phyloP scores from a whole-genome alignment of 495 filamentous ascomycete genomes.

The Bryoglossum gracile region DNA sequence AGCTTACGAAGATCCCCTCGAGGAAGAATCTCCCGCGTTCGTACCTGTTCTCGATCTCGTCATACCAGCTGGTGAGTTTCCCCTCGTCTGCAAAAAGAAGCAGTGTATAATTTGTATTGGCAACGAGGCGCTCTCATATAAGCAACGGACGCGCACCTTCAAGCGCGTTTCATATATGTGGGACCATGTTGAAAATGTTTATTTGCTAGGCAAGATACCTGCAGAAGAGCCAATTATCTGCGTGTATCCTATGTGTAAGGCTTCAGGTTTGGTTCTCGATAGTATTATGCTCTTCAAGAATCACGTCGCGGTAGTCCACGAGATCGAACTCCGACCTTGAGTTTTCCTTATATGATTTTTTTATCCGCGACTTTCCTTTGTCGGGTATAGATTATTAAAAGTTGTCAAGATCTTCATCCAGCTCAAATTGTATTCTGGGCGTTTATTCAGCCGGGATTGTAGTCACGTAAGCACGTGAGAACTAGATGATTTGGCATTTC shows the following conservation, averaged over 20 bases:
- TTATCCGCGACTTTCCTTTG: too few relatives aligned
- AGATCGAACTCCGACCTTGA: too few relatives aligned
- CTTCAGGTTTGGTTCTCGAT: constrained; percentile 11
- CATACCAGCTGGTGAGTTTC: constrained; percentile 1
- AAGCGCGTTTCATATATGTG: constrained; percentile 5
- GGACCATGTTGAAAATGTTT: constrained; percentile 14
- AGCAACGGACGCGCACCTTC: constrained; percentile 14
- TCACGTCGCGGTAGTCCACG: too few relatives aligned
- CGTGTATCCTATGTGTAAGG: constrained; percentile 21
- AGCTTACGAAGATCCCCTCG: constrained; percentile 3
- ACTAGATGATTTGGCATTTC: too few relatives aligned
- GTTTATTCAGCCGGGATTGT: too few relatives aligned
- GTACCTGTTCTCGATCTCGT: constrained; percentile 1
- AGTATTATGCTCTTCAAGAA: constrained; percentile 24
- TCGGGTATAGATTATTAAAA: too few relatives aligned
- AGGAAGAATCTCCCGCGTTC: constrained; percentile 6
- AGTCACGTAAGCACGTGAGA: too few relatives aligned
- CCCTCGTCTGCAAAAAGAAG: constrained; percentile 2
- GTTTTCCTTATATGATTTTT: too few relatives aligned
- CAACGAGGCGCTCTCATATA: constrained; percentile 7
- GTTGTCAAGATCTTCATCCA: too few relatives aligned
- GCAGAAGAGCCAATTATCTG: constrained; percentile 9
- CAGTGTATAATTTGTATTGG: constrained; percentile 15
- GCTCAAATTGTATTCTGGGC: too few relatives aligned
- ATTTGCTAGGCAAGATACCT: not conserved